Percentiles rank a stretch among this genome's conserved stretches.
These are phyloP conservation scores for Gynochthodes officinalis DNA, from an alignment of 257 asterid genomes.

Conservation along the genomic window DNA sequence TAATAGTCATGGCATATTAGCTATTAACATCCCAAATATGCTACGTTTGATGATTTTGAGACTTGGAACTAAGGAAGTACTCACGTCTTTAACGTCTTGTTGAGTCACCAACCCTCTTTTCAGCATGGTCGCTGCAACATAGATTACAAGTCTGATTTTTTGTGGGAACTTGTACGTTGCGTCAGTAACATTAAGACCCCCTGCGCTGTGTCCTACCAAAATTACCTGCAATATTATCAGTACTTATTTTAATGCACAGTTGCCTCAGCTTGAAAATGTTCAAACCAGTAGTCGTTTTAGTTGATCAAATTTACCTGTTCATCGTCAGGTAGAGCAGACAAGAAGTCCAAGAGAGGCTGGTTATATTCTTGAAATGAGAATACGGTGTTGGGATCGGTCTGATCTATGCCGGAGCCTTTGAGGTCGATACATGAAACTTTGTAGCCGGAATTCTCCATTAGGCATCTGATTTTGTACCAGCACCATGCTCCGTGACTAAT, in stretches of 20 bases:
- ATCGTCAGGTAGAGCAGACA: slow-evolving; percentile 37
- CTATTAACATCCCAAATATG: too few relatives aligned
- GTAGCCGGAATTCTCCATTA: slow-evolving; percentile 67
- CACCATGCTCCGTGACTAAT: slow-evolving; percentile 75
- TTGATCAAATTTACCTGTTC: slow-evolving; percentile 67
- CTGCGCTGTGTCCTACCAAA: slow-evolving; percentile 92
- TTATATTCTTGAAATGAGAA: slow-evolving; percentile 58
- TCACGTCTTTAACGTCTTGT: slow-evolving; percentile 61
- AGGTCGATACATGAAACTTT: slow-evolving; percentile 79
- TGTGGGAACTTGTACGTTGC: slow-evolving; percentile 55
- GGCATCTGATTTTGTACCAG: slow-evolving; percentile 73
- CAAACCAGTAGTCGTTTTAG: too few relatives aligned
- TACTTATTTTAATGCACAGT: too few relatives aligned
- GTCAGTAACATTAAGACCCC: slow-evolving; percentile 65
- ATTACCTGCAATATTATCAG: slow-evolving; percentile 54
- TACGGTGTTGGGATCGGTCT: slow-evolving; percentile 61
- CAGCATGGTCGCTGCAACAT: slow-evolving; percentile 80
- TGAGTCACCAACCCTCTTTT: slow-evolving; percentile 43
- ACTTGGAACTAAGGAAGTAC: too few relatives aligned
- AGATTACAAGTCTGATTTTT: slow-evolving; percentile 60
- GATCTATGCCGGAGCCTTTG: slow-evolving; percentile 60
- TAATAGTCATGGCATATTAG: too few relatives aligned
- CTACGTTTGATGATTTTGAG: too few relatives aligned
- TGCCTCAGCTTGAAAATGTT: neutral
- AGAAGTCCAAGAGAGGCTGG: slow-evolving; percentile 62